These are phyloP conservation scores for Aspergillus intermedius DNA, from an alignment of 2,329 filamentous ascomycete species.

Conservation along the genomic window DNA sequence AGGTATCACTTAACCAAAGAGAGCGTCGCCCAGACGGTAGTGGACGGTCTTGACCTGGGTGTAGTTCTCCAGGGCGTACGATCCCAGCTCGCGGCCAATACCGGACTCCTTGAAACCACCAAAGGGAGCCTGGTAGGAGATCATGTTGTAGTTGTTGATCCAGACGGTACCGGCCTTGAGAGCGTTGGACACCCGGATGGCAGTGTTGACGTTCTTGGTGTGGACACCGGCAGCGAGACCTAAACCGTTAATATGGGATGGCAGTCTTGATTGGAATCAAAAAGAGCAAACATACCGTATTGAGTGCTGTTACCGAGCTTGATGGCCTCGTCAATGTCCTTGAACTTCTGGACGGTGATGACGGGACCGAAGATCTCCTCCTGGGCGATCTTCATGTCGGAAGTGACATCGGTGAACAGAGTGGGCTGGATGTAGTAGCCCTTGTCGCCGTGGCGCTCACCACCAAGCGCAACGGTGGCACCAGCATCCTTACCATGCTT, in stretches of 20 bases:
- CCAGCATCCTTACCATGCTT: slow-evolving; percentile 60
- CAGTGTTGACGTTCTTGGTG: slow-evolving; percentile 72
- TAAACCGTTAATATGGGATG: not conserved
- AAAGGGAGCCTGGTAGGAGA: slow-evolving; percentile 43
- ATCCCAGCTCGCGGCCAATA: slow-evolving; percentile 41
- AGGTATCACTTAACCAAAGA: slow-evolving; percentile 23
- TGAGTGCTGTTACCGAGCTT: slow-evolving; percentile 63
- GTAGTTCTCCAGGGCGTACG: slow-evolving; percentile 46
- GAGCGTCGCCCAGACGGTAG: slow-evolving; percentile 34
- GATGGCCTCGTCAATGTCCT: slow-evolving; percentile 64
- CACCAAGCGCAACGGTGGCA: slow-evolving; percentile 58
- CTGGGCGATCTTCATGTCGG: slow-evolving; percentile 64
- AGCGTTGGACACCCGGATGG: slow-evolving; percentile 65
- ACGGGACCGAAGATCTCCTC: slow-evolving; percentile 80
- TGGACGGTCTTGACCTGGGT: slow-evolving; percentile 45
- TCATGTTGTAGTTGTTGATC: slow-evolving; percentile 66
- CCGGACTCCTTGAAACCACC: slow-evolving; percentile 42
- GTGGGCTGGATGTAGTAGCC: slow-evolving; percentile 84
- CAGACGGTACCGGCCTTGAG: slow-evolving; percentile 61
- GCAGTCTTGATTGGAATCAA: no score
- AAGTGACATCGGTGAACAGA: slow-evolving; percentile 69
- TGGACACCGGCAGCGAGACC: slow-evolving; percentile 66
- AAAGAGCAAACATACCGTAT: slow-evolving; percentile 47
- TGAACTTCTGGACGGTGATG: slow-evolving; percentile 66
- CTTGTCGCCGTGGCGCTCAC: slow-evolving; percentile 66